These are phyloP conservation scores for Gloeopeniophorella convolvens DNA, from an alignment of 768 basidiomycete genomes.

Conservation along the genomic window DNA sequence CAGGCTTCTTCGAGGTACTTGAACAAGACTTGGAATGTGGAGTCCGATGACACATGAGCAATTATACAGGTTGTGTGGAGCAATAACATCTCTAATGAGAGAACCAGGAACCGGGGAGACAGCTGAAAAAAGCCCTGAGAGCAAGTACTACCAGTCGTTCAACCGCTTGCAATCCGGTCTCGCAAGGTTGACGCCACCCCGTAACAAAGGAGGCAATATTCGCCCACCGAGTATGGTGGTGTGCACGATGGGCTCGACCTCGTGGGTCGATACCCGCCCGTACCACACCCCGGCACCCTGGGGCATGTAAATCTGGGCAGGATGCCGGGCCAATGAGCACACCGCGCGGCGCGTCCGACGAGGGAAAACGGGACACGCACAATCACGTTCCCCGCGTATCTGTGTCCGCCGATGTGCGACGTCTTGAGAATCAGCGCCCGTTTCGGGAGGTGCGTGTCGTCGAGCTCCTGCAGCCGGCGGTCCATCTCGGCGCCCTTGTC, in stretches of 20 bases:
- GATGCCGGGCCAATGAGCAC: background rate
- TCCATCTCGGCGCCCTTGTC: conserved; percentile 51
- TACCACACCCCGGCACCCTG: conserved; percentile 88
- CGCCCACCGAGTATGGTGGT: conserved; percentile 83
- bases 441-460: conserved; percentile 47
- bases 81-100: background rate
- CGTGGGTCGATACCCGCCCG: conserved; percentile 86
- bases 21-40: no score
- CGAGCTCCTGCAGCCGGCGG: conserved; percentile 41
- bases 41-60: no score
- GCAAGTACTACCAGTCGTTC: conserved; percentile 56
- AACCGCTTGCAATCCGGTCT: conserved; percentile 61
- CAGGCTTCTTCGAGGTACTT: no score
- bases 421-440: conserved; percentile 79
- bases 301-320: conserved; percentile 74
- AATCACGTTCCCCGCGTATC: conserved; percentile 85
- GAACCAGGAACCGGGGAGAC: background rate
- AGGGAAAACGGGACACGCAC: conserved; percentile 44
- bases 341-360: background rate
- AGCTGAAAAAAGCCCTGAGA: background rate
- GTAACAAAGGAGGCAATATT: conserved; percentile 77
- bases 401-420: conserved; percentile 92
- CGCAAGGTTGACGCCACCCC: conserved; percentile 78
- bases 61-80: background rate
- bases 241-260: conserved; percentile 78